Evolutionary conservation across 805 yeast genomes (phyloP).

Genomic region (Yamadazyma phyllophila): DNA sequence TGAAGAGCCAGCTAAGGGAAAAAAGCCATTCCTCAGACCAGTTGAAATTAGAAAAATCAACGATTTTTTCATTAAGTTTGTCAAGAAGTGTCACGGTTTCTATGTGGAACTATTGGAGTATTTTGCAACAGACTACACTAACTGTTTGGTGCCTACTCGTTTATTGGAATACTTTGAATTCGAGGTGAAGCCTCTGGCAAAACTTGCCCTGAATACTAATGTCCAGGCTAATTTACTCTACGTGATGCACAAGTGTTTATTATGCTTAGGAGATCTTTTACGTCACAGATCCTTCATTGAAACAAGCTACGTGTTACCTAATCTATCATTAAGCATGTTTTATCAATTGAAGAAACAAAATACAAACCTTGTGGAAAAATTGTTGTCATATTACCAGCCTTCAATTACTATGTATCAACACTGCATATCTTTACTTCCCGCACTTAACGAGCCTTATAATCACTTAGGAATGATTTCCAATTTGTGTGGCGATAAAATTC

Average conservation of each 20-base stretch:
- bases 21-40: conserved; percentile 28
- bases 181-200: conserved; percentile 10
- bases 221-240: conserved; percentile 35
- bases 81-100: conserved; percentile 46
- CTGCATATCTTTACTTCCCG: conserved; percentile 59
- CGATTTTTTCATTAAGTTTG: conserved; percentile 49
- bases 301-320: conserved; percentile 40
- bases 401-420: conserved; percentile 41
- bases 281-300: conserved; percentile 55
- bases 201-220: neutral
- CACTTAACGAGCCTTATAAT: conserved; percentile 65
- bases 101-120: conserved; percentile 44
- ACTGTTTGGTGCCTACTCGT: conserved; percentile 31
- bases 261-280: conserved; percentile 57
- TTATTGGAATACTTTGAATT: conserved; percentile 28
- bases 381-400: conserved; percentile 23
- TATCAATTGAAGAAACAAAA: conserved; percentile 27
- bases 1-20: neutral
- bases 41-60: conserved; percentile 60
- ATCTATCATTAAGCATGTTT: conserved; percentile 25
- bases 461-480: conserved; percentile 51
- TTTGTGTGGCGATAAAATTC: conserved; percentile 42
- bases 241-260: conserved; percentile 46
- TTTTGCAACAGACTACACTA: conserved; percentile 37
- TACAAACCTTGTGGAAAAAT: conserved; percentile 31